Evolutionary conservation across 2,329 filamentous ascomycete genomes (phyloP).

Genomic region (Talaromyces rugulosus): DNA sequence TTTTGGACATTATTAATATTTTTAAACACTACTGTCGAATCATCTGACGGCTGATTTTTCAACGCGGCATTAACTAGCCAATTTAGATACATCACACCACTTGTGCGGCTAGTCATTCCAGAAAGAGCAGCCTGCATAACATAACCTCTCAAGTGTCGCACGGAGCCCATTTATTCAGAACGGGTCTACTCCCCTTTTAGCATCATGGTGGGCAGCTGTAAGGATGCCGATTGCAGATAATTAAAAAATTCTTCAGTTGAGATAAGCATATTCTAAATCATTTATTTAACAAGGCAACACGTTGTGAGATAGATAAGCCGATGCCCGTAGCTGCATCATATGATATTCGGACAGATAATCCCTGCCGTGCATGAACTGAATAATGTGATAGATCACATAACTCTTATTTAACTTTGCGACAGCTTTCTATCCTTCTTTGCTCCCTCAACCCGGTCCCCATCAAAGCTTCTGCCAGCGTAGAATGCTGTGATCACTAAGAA

Average conservation of each 20-base stretch:
- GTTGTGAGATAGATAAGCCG: background rate
- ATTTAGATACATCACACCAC: background rate
- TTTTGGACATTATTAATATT: background rate
- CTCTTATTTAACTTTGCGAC: background rate
- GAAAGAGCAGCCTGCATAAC: background rate
- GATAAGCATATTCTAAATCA: background rate
- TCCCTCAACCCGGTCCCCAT: background rate
- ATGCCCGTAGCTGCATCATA: background rate
- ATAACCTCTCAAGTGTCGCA: too few relatives aligned
- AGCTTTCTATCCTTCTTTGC: background rate
- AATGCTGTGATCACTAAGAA: background rate
- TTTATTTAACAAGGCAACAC: background rate
- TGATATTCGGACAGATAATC: background rate
- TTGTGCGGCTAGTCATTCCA: background rate
- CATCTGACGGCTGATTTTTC: background rate
- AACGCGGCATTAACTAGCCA: background rate
- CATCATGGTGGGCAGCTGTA: background rate
- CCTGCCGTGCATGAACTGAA: background rate
- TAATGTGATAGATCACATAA: slow-evolving; percentile 4
- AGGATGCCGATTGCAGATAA: background rate
- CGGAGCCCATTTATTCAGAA: background rate
- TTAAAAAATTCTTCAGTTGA: background rate
- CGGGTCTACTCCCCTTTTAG: background rate
- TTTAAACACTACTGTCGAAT: background rate
- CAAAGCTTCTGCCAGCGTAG: background rate